Conservation (phyloP, 768 basidiomycete genomes). For the Mycena pura region DNA sequence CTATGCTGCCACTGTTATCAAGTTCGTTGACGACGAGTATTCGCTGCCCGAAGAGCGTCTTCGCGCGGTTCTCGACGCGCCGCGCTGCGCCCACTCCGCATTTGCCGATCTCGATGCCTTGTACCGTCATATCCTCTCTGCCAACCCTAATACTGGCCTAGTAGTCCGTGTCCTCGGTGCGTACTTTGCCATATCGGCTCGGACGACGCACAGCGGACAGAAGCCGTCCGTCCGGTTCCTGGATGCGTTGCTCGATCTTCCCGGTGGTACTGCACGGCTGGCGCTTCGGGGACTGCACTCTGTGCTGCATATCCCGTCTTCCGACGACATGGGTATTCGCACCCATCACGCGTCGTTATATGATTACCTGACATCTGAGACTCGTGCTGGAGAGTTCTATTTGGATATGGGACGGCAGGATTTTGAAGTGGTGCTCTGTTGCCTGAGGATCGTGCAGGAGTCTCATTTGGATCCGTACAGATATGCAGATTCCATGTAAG, state of each 20-base stretch:
- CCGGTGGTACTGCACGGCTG: not conserved
- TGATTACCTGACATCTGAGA: not conserved
- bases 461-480: no score
- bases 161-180: not conserved
- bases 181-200: not conserved
- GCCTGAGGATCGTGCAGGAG: no score
- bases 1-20: slow-evolving; percentile 34
- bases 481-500: no score
- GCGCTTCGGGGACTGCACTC: not conserved
- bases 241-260: not conserved
- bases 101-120: slow-evolving; percentile 25
- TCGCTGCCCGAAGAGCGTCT: slow-evolving; percentile 7
- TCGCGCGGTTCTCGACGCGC: not conserved
- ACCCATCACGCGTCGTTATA: not conserved
- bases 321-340: not conserved
- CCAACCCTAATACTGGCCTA: not conserved
- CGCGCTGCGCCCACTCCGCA: not conserved
- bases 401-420: not conserved
- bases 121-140: slow-evolving; percentile 30
- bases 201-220: no score
- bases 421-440: not conserved
- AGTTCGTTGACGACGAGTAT: slow-evolving; percentile 29
- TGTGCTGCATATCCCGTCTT: not conserved
- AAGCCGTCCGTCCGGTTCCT: not conserved
- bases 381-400: not conserved